Base-by-base conservation (phyloP, 2,329 filamentous ascomycete genomes). In the Penicillium sp. region DNA sequence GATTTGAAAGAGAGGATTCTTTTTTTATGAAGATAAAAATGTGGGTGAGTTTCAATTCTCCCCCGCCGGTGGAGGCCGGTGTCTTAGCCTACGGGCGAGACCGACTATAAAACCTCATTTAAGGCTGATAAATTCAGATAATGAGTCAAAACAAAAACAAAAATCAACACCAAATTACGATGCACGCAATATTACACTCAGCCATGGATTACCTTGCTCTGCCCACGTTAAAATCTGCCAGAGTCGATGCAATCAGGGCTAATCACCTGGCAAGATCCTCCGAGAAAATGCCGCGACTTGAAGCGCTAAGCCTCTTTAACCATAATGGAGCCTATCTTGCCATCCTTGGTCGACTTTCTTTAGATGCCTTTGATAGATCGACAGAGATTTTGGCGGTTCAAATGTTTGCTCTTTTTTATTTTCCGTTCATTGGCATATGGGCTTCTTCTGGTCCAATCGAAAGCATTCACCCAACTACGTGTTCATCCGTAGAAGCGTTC, bases 21-120 rank as follows among this genome's bases (percentile, higher is more conserved):
- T 18, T 34, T 14, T 10, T 34, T 34, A 34, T 11, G 34, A 36
- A n/a, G n/a, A 36, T n/a, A 36, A 36, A 36, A 36, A 36, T n/a
- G 34, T 36, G 50, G 50, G 21, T 38, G 50, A 53, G 50, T 48
- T 53, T 48, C 38, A 31, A 11, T 47, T 52, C 16, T 52, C 49
- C 18, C 27, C 49, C 49, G 42, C 49, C 11, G 40, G 22, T 43
- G 39, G 34, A 36, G 34, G 34, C 34, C 34, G 24, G 24, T 27
- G 24, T 27, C 24, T 27, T 8, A 27, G 34, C 11, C 13, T 5
- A 36, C 34, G 50, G 45, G 31, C 21, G 14, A 41, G 34, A 9
- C 14, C 18, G 34, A 36, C 24, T 13, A 36, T 36, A 7, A 34
- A 13, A 36, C 14, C 34, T 36, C 34, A 36, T 36, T 16, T 36